Conservation (phyloP, 2,329 filamentous ascomycete species). For the Bipolaris victoriae region DNA sequence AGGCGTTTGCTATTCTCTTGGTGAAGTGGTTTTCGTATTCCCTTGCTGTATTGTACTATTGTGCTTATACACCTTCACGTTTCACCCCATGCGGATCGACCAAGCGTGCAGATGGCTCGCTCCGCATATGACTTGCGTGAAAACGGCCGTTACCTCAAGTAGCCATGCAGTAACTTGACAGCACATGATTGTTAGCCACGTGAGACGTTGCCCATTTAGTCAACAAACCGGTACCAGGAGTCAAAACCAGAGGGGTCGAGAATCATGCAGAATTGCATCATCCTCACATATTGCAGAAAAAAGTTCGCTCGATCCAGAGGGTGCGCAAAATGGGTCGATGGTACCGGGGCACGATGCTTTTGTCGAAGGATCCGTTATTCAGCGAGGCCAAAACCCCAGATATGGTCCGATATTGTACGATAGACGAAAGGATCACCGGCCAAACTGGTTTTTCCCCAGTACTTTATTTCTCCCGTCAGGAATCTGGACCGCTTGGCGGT, state of each 20-base stretch:
- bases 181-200: neutral
- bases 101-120: neutral
- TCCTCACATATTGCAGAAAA: neutral
- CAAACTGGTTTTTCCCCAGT: neutral
- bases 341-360: neutral
- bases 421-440: neutral
- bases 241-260: neutral
- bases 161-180: neutral
- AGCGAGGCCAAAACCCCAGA: neutral
- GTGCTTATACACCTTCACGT: neutral
- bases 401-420: neutral
- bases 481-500: conserved; percentile 1
- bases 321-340: neutral
- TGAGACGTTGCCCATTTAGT: neutral
- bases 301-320: neutral
- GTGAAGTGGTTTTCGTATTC: too few relatives aligned
- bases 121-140: neutral
- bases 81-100: neutral
- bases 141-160: neutral
- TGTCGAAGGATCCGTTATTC: neutral
- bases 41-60: neutral
- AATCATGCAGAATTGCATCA: neutral
- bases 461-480: neutral
- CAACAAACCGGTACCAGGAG: neutral
- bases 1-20: too few relatives aligned